These are phyloP conservation scores for Hanseniaspora taiwanica DNA, from an alignment of 805 yeast genomes.

Conservation along the genomic window DNA sequence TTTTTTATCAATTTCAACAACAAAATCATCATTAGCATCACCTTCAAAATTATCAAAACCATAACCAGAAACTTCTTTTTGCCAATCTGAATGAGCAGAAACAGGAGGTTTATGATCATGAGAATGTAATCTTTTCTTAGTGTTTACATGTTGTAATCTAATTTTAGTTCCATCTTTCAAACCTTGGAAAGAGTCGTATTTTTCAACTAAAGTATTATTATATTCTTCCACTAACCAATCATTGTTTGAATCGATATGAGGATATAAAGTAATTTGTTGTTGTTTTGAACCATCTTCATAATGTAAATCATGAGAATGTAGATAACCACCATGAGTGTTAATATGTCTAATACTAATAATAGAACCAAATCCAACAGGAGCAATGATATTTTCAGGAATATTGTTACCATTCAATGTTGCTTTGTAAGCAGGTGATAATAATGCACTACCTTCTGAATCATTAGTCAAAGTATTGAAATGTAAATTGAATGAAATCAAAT, in stretches of 20 bases:
- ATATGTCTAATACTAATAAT: conserved; percentile 52
- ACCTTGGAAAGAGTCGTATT: conserved; percentile 46
- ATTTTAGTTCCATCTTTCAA: conserved; percentile 57
- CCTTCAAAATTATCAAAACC: conserved; percentile 69
- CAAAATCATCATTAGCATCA: conserved; percentile 74
- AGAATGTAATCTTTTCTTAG: conserved; percentile 62
- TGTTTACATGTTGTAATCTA: conserved; percentile 45
- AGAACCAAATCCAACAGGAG: conserved; percentile 66
- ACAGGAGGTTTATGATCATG: conserved; percentile 77
- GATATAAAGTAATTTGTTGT: conserved; percentile 72
- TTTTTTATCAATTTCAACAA: conserved; percentile 55
- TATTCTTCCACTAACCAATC: conserved; percentile 59
- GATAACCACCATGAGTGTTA: conserved; percentile 64
- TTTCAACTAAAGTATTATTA: conserved; percentile 35
- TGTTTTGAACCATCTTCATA: conserved; percentile 74
- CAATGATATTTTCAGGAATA: conserved; percentile 44
- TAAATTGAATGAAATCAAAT: conserved; percentile 43
- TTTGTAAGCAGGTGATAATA: conserved; percentile 63
- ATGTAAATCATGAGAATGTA: conserved; percentile 64
- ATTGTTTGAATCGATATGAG: conserved; percentile 65
- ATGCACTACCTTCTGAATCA: conserved; percentile 62
- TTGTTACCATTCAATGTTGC: conserved; percentile 43
- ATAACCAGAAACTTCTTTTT: conserved; percentile 66
- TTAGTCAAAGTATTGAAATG: conserved; percentile 45
- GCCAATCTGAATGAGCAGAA: conserved; percentile 58